Base-by-base conservation (phyloP, 345 rosid genomes). In the Hibiscus mutabilis region DNA sequence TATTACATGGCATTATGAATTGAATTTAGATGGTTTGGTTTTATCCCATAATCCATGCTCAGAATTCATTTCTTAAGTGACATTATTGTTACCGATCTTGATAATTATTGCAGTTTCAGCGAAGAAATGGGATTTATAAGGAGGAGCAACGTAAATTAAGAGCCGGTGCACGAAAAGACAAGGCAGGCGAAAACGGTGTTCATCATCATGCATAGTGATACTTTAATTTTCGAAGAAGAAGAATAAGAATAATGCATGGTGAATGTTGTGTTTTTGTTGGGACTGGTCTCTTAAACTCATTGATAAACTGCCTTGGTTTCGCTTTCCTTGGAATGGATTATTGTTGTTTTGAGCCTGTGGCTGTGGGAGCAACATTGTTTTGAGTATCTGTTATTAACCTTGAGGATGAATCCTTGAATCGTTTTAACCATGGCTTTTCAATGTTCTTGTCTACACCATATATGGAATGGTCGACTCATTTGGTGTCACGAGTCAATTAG, bases 121-220 rank as follows among this genome's bases (percentile, higher is more conserved):
- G 99, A 60, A 89, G 99, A 76, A 95, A 95, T 76, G 84, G 96
- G 46, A 86, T 95, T 42, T 95, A 95, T 82, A 95, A 95, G 81
- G 99, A 95, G 81, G 97, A 95, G 82, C 92, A 95, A 80, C 97
- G 97, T 21, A 89, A 90, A 73, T 75, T 92, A 70, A 79, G 97
- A 65, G 92, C 98, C 15, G 97, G 96, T 47, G 80, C 88, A 0
- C 85, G 83, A 49, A 89, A 88, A 71, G 82, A 25, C 58, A 85
- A 82, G 66, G 86, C 79, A 0, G 89, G 73, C 1, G 93, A 67
- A 22, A 87, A 81, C 37, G 88, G 76, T 12, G 66, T 73, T 78
- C 78, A 70, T 25, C 86, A 80, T 78, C 96, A 88, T 21, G 71
- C 74, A n/a, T 76, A 71, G 80, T 70, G 37, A 22, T 68, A 8